A percentile compares a stretch with the other conserved stretches of the same genome.
Evolutionary conservation across 1,139 yeast species (phyloP).

Genomic region (Hanseniaspora uvarum): DNA sequence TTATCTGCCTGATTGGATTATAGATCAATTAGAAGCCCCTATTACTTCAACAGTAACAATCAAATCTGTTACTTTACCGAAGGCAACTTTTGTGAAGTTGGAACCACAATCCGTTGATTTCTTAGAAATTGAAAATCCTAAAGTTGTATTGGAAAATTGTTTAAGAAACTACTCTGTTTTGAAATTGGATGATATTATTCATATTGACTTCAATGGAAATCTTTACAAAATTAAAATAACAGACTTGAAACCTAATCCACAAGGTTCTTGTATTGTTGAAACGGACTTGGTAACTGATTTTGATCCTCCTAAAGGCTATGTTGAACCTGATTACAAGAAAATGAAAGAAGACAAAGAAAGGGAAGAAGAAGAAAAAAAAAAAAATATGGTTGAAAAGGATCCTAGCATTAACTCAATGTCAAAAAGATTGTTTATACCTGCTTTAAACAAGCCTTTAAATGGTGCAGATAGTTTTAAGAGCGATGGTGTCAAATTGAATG

Average conservation of each 20-base stretch:
- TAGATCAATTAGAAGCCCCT: slow-evolving; percentile 58
- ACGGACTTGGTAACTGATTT: slow-evolving; percentile 95
- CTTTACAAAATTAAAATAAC: slow-evolving; percentile 72
- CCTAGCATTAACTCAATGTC: slow-evolving; percentile 61
- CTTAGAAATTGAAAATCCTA: slow-evolving; percentile 87
- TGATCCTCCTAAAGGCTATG: slow-evolving; percentile 98
- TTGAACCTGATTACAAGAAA: slow-evolving; percentile 60
- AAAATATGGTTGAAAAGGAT: slow-evolving; percentile 18
- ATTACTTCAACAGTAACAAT: slow-evolving; percentile 77
- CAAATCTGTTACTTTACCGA: slow-evolving; percentile 66
- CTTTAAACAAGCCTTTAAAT: background rate
- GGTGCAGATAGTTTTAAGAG: background rate
- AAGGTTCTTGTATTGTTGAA: slow-evolving; percentile 71
- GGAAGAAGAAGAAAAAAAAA: slow-evolving; percentile 21
- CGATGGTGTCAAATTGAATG: slow-evolving; percentile 11
- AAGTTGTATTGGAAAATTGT: slow-evolving; percentile 90
- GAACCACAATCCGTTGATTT: slow-evolving; percentile 94
- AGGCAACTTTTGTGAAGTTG: slow-evolving; percentile 79
- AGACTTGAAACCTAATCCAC: slow-evolving; percentile 74
- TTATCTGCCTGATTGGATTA: slow-evolving; percentile 95
- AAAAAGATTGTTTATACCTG: slow-evolving; percentile 37
- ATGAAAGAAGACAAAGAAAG: slow-evolving; percentile 19
- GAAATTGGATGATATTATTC: slow-evolving; percentile 75
- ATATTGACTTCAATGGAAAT: slow-evolving; percentile 72
- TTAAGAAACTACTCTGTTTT: slow-evolving; percentile 81